phyloP scores from a whole-genome alignment of 2,329 filamentous ascomycete genomes.

The Juglanconis oblonga region DNA sequence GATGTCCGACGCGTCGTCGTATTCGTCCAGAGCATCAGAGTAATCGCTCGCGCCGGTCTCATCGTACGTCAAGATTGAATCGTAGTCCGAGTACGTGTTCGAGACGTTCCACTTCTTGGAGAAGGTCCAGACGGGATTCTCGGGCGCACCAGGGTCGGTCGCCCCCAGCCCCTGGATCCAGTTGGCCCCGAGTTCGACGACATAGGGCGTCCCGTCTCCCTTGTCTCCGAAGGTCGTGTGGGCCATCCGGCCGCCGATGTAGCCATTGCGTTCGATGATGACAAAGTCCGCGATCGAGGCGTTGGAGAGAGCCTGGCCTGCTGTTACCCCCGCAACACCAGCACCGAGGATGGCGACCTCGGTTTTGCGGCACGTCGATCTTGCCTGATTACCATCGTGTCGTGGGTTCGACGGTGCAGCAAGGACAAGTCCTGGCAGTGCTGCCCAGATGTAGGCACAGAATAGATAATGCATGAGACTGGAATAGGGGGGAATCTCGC shows the following conservation, averaged over 20 bases:
- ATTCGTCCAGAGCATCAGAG: conserved; percentile 45
- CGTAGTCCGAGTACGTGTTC: conserved; percentile 58
- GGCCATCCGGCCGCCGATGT: conserved; percentile 61
- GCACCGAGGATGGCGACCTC: conserved; percentile 49
- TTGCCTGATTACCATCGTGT: neutral
- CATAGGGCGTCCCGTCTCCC: conserved; percentile 49
- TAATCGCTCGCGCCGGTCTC: conserved; percentile 54
- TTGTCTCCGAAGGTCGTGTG: conserved; percentile 54
- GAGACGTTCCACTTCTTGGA: conserved; percentile 56
- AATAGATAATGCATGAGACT: too few relatives aligned
- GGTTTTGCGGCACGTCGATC: conserved; percentile 30
- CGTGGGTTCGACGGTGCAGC: neutral
- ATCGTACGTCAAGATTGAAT: conserved; percentile 58
- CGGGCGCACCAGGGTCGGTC: conserved; percentile 30
- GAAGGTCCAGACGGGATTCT: conserved; percentile 63
- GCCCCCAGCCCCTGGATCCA: conserved; percentile 45
- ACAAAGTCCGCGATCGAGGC: conserved; percentile 61
- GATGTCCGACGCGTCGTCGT: conserved; percentile 41
- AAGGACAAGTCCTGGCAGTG: neutral
- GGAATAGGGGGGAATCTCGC: too few relatives aligned
- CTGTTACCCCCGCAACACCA: conserved; percentile 61
- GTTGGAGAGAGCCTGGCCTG: conserved; percentile 61
- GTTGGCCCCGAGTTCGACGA: conserved; percentile 65
- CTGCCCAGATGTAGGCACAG: too few relatives aligned
- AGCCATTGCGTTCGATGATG: conserved; percentile 61